Conservation (phyloP, 352 stramenopile species). For the Phytophthora lateralis region DNA sequence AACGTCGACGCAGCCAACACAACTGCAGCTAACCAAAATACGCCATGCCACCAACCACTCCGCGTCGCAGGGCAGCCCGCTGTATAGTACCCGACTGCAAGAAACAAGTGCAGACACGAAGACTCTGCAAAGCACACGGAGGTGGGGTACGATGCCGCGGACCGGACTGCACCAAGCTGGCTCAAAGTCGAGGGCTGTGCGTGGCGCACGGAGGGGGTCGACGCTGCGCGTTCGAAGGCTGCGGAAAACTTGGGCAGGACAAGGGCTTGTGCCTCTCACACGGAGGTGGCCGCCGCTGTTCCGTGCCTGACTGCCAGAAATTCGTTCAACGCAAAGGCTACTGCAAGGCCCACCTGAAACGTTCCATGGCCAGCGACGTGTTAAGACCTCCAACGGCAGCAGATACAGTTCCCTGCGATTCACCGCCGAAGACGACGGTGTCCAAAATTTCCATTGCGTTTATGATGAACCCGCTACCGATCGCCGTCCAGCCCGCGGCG, state of each 20-base stretch:
- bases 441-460: no score
- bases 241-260: conserved; percentile 62
- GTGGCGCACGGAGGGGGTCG: conserved; percentile 69
- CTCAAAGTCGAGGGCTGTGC: conserved; percentile 63
- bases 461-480: no score
- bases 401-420: no score
- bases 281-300: conserved; percentile 60
- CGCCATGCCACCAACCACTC: not conserved
- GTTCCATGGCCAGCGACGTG: no score
- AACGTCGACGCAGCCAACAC: no score
- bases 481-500: no score
- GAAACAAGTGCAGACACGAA: conserved; percentile 73
- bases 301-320: conserved; percentile 63
- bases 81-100: conserved; percentile 59
- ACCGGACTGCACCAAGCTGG: conserved; percentile 63
- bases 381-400: no score
- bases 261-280: conserved; percentile 74
- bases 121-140: conserved; percentile 75
- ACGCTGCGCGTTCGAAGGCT: conserved; percentile 57
- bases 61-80: conserved; percentile 20
- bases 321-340: conserved; percentile 71
- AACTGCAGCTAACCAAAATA: no score
- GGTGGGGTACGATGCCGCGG: conserved; percentile 74
- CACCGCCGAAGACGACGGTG: no score
- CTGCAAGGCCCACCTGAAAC: conserved; percentile 72